A percentile compares a stretch with the other conserved stretches of the same genome.
phyloP scores from a whole-genome alignment of 805 yeast genomes.

The Candida andamanensis region DNA sequence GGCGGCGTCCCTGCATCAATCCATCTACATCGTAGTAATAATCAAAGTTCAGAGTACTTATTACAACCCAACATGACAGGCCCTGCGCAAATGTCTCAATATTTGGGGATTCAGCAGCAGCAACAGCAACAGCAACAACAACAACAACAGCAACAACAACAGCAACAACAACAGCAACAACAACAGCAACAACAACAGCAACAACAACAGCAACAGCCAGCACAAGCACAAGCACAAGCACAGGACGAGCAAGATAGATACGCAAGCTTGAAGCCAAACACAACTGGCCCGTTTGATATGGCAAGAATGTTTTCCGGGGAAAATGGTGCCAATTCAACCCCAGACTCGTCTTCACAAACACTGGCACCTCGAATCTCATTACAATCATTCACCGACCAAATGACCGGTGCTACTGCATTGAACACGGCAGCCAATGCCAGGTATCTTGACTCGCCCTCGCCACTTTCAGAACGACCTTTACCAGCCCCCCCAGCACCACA shows the following conservation, averaged over 20 bases:
- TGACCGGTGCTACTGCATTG: constrained; percentile 30
- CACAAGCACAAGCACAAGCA: neutral
- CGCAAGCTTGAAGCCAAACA: constrained; percentile 30
- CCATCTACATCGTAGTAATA: constrained; percentile 29
- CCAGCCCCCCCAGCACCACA: constrained; percentile 17
- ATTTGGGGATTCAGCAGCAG: constrained; percentile 7
- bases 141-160: constrained; percentile 1
- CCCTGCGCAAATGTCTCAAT: constrained; percentile 37
- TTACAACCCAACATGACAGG: constrained; percentile 44
- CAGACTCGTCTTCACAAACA: constrained; percentile 5
- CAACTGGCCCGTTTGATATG: constrained; percentile 40
- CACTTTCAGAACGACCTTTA: constrained; percentile 4
- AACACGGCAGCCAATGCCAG: constrained; percentile 34
- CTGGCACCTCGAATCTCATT: constrained; percentile 29
- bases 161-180: constrained; percentile 1
- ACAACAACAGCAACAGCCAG: neutral
- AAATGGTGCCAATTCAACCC: constrained; percentile 11
- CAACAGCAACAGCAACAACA: constrained; percentile 1
- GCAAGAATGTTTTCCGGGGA: constrained; percentile 12
- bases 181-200: neutral
- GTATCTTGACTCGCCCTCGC: constrained; percentile 24
- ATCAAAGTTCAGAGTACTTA: constrained; percentile 11
- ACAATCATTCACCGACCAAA: constrained; percentile 36
- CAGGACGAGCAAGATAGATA: constrained; percentile 1
- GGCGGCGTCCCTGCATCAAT: constrained; percentile 63